Evolutionary conservation across 148 eudicot genomes (phyloP).

Genomic region (Amaranthus hypochondriacus): DNA sequence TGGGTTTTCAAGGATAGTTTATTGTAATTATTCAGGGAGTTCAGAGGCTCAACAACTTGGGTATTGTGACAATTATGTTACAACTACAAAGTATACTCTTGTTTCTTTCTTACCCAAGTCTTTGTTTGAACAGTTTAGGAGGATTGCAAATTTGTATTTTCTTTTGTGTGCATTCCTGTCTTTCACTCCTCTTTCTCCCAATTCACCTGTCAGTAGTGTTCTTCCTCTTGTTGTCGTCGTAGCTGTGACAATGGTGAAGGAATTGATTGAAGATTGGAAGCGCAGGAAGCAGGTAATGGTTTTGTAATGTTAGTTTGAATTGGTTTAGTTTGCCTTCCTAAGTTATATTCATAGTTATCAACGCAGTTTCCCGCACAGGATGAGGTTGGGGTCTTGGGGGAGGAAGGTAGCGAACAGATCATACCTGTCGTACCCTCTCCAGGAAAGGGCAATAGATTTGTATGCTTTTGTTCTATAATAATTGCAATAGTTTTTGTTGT

Average conservation of each 20-base stretch:
- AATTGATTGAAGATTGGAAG: conserved; percentile 60
- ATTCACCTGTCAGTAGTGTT: conserved; percentile 49
- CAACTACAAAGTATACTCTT: conserved; percentile 52
- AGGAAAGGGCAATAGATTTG: too few species aligned
- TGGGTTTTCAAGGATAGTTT: conserved; percentile 52
- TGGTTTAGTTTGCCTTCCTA: background rate
- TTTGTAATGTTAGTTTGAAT: background rate
- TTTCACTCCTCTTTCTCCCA: conserved; percentile 54
- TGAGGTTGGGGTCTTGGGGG: background rate
- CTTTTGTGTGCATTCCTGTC: conserved; percentile 54
- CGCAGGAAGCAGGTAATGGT: conserved; percentile 39
- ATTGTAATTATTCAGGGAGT: conserved; percentile 52
- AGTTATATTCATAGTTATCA: background rate
- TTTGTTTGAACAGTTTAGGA: conserved; percentile 70
- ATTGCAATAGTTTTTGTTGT: too few species aligned
- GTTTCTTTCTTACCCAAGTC: conserved; percentile 64
- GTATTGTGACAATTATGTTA: conserved; percentile 46
- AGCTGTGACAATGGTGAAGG: conserved; percentile 63
- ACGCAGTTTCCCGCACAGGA: background rate
- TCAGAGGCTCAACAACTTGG: conserved; percentile 30
- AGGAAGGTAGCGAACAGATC: background rate
- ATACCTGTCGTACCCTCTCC: too few species aligned
- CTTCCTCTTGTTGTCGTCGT: conserved; percentile 61
- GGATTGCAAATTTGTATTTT: conserved; percentile 71
- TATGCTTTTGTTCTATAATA: too few species aligned